These are phyloP conservation scores for Rasamsonia emersonii DNA, from an alignment of 2,329 filamentous ascomycete genomes.

Conservation along the genomic window DNA sequence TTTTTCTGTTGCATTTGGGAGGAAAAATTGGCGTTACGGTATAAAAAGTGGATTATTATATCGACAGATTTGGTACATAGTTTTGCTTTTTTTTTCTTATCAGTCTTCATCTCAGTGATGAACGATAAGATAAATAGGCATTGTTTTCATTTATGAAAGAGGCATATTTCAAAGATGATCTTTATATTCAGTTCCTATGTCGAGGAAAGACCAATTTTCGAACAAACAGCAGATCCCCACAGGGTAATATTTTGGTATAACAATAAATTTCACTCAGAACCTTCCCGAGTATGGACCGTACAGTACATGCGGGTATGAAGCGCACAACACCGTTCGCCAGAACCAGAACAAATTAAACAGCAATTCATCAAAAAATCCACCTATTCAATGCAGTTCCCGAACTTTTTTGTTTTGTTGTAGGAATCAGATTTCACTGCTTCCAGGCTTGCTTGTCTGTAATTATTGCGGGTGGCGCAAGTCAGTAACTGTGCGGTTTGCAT, in stretches of 20 bases:
- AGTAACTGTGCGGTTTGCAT: not conserved
- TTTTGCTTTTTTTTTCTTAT: constrained; percentile 1
- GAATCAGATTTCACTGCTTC: constrained; percentile 20
- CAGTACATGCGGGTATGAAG: not conserved
- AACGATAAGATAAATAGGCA: too few relatives aligned
- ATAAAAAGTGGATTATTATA: not conserved
- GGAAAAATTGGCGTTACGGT: constrained; percentile 7
- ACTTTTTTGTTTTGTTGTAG: constrained; percentile 4
- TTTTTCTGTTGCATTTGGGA: constrained; percentile 8
- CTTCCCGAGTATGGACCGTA: too few relatives aligned
- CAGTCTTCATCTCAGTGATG: not conserved
- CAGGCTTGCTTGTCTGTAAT: constrained; percentile 20
- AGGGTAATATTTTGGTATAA: too few relatives aligned
- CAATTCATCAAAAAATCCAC: constrained; percentile 2
- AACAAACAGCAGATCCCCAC: too few relatives aligned
- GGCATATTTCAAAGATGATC: too few relatives aligned
- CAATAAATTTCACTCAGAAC: too few relatives aligned
- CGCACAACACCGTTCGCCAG: constrained; percentile 33
- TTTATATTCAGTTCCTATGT: too few relatives aligned
- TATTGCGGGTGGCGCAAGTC: not conserved
- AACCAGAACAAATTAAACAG: constrained; percentile 13
- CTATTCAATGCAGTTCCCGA: not conserved
- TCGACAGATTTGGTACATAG: not conserved
- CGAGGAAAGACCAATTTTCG: too few relatives aligned
- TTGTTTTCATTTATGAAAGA: too few relatives aligned